Percentiles rank a stretch among this genome's conserved stretches.
Conservation (phyloP, 177 flowering plant species). For the Vitis hybrid region DNA sequence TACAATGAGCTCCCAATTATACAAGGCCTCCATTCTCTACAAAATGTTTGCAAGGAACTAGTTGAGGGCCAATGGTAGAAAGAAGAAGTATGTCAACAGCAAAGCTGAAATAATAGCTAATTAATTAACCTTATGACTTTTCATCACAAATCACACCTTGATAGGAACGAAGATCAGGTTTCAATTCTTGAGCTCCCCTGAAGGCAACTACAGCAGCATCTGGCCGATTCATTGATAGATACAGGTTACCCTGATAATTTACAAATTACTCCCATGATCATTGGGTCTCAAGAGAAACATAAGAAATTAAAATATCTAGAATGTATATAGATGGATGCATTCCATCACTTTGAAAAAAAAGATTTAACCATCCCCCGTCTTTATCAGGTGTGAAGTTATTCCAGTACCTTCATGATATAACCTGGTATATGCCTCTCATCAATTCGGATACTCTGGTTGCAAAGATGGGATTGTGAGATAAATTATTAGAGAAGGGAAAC, state of each 20-base stretch:
- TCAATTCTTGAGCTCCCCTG: constrained; percentile 87
- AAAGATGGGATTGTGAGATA: constrained; percentile 3
- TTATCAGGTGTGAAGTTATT: not conserved
- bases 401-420: constrained; percentile 84
- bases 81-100: constrained; percentile 5
- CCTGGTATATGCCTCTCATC: constrained; percentile 92
- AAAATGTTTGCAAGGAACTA: not conserved
- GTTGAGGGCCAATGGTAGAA: not conserved
- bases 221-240: constrained; percentile 68
- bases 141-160: constrained; percentile 56
- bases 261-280: constrained; percentile 3
- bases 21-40: not conserved
- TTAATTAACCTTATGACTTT: not conserved
- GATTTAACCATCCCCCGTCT: not conserved
- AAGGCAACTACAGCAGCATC: constrained; percentile 87
- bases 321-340: no score
- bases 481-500: not conserved
- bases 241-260: constrained; percentile 70
- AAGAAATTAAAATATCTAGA: not conserved
- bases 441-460: constrained; percentile 71
- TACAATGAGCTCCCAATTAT: constrained; percentile 6
- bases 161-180: constrained; percentile 96
- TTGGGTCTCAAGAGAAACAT: not conserved
- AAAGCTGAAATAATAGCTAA: not conserved
- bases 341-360: no score